phyloP scores from a whole-genome alignment of 345 rosid genomes.

The Pistacia atlantica region DNA sequence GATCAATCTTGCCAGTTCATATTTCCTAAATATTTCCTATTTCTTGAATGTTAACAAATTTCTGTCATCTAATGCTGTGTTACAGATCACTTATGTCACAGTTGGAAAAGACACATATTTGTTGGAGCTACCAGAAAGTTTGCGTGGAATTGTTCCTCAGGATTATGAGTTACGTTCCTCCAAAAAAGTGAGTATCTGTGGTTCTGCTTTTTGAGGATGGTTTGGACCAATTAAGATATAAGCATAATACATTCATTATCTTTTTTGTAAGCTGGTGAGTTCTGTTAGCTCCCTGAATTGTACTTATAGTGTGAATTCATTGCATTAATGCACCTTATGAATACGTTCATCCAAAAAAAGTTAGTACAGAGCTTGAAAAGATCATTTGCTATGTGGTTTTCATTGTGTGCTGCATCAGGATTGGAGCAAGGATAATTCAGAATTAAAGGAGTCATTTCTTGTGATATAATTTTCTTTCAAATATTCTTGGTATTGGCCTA shows the following conservation, averaged over 20 bases:
- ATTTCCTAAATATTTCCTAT: constrained; percentile 14
- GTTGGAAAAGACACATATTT: constrained; percentile 89
- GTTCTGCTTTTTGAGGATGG: too few relatives aligned
- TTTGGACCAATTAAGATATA: too few relatives aligned
- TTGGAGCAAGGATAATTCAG: neutral
- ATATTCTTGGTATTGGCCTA: neutral
- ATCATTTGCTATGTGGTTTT: neutral
- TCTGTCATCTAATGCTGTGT: constrained; percentile 21
- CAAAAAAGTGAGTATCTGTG: constrained; percentile 61
- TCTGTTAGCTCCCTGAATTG: too few relatives aligned
- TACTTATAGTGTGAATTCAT: neutral
- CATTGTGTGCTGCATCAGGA: neutral
- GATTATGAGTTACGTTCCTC: constrained; percentile 95
- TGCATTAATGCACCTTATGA: neutral
- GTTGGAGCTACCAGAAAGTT: constrained; percentile 84
- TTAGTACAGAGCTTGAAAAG: too few relatives aligned
- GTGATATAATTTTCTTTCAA: neutral
- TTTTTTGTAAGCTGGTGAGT: too few relatives aligned
- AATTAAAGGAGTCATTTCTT: neutral
- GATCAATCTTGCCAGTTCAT: constrained; percentile 9
- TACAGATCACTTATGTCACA: constrained; percentile 83
- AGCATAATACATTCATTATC: too few relatives aligned
- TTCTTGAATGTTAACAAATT: constrained; percentile 27
- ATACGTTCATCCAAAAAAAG: too few relatives aligned
- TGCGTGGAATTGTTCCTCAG: constrained; percentile 70